Base-by-base conservation (phyloP, 371 early-diverging fungal species). In the Zychaea mexicana region DNA sequence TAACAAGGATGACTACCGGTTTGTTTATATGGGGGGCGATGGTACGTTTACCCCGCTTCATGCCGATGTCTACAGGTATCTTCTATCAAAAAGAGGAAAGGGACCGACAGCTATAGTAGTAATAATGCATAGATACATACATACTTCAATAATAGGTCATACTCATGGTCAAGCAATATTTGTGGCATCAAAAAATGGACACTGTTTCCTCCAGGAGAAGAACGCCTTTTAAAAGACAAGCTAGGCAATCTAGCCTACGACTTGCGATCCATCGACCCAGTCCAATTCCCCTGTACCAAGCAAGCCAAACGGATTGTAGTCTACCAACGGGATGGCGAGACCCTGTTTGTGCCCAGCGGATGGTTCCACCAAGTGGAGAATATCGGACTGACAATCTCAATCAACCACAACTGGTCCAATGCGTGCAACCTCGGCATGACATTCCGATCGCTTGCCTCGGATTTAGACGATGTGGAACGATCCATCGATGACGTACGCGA, bases 301-400 rank as follows among this genome's bases (percentile, higher is more conserved):
- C 67, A 78, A 24, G 85, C 89, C 0, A 61, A 67, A 9, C 72
- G 69, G 2, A 69, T 87, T 8, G 83, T 80, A 2, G 30, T 89
- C 1, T 80, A 81, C 54, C 90, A 90, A 62, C 58, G 73, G 2
- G 81, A 87, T 28, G 90, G 90, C 6, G 84, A 89, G 64, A 89
- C 88, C 7, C 53, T 90, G 39, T 90, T 90, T 75, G 90, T 92
- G 1, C 92, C 92, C 3, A 83, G 87, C 4, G 87, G 87, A 9
- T 92, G 92, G 92, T 89, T 82, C 73, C 92, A 92, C 76, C 90
- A 90, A 62, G 84, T 89, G 12, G 82, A 79, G 45, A 92, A 92
- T 53, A 77, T 88, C 33, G 90, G 88, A 15, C 79, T 86, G 38
- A 88, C 92, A 0, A 89, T 92, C 36, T 89, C 90, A 3, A 88